A percentile compares a stretch with the other conserved stretches of the same genome.
phyloP scores from a whole-genome alignment of 371 early-diverging fungal genomes.

The Mucor saturninus region DNA sequence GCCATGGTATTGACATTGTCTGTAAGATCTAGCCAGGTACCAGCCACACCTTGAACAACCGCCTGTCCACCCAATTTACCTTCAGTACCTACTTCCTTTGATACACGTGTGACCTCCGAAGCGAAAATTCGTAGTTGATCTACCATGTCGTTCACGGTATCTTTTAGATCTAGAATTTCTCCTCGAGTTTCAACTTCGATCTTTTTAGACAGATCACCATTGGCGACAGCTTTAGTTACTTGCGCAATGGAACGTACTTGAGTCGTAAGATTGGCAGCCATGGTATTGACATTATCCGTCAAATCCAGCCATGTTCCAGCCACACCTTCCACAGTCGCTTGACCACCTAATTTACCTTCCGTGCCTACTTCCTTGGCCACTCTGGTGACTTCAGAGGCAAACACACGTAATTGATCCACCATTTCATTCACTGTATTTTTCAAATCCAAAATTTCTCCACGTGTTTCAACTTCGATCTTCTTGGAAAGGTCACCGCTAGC shows the following conservation, averaged over 20 bases:
- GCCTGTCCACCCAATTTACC: conserved; percentile 56
- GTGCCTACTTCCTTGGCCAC: conserved; percentile 46
- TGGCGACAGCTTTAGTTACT: conserved; percentile 37
- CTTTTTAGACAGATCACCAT: conserved; percentile 39
- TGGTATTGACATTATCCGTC: conserved; percentile 49
- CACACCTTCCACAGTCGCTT: conserved; percentile 46
- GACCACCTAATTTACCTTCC: conserved; percentile 53
- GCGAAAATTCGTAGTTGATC: conserved; percentile 45
- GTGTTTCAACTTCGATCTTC: conserved; percentile 63
- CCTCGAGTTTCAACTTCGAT: conserved; percentile 41
- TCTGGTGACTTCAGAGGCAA: conserved; percentile 55
- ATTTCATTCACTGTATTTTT: conserved; percentile 74
- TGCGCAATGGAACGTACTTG: conserved; percentile 60
- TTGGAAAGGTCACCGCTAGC: conserved; percentile 55
- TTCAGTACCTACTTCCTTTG: conserved; percentile 44
- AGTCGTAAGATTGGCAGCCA: conserved; percentile 59
- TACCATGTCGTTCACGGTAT: conserved; percentile 41
- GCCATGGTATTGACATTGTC: conserved; percentile 56
- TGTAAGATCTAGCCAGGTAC: conserved; percentile 53
- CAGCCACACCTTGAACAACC: conserved; percentile 41
- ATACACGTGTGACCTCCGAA: conserved; percentile 53
- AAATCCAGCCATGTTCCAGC: conserved; percentile 55
- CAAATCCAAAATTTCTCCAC: conserved; percentile 67
- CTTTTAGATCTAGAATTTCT: conserved; percentile 37
- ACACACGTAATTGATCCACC: conserved; percentile 55